Evolutionary conservation across 805 yeast genomes (phyloP).

Genomic region (Pachysolen tannophilus): DNA sequence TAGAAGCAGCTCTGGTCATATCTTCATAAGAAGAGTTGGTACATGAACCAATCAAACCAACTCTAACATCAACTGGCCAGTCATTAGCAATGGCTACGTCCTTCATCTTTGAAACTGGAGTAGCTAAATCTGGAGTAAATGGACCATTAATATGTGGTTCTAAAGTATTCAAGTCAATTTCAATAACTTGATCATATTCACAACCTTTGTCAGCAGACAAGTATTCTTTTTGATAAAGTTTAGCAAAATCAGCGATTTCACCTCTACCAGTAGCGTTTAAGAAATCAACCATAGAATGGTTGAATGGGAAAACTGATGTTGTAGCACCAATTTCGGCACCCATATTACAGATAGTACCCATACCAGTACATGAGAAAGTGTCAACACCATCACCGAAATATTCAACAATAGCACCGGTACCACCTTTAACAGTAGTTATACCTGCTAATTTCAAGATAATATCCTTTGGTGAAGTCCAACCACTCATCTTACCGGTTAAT

Average conservation of each 20-base stretch:
- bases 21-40: conserved; percentile 98
- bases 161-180: conserved; percentile 75
- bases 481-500: conserved; percentile 79
- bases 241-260: conserved; percentile 74
- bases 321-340: conserved; percentile 99
- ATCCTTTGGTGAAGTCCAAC: conserved; percentile 98
- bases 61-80: conserved; percentile 85
- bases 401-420: conserved; percentile 94
- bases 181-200: conserved; percentile 87
- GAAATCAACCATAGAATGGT: conserved; percentile 40
- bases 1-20: conserved; percentile 92
- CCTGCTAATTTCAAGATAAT: conserved; percentile 93
- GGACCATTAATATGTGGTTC: conserved; percentile 98
- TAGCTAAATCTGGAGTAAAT: conserved; percentile 95
- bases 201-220: conserved; percentile 82
- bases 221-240: conserved; percentile 37
- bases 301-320: conserved; percentile 95
- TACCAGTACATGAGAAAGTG: conserved; percentile 90
- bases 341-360: conserved; percentile 99
- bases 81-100: conserved; percentile 58
- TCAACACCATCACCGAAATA: conserved; percentile 95
- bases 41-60: conserved; percentile 96
- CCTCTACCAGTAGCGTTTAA: conserved; percentile 78
- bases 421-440: conserved; percentile 89
- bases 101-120: conserved; percentile 81